Base-by-base conservation (phyloP, 1,139 yeast genomes). In the Chernovozyma sophiae-reginae region DNA sequence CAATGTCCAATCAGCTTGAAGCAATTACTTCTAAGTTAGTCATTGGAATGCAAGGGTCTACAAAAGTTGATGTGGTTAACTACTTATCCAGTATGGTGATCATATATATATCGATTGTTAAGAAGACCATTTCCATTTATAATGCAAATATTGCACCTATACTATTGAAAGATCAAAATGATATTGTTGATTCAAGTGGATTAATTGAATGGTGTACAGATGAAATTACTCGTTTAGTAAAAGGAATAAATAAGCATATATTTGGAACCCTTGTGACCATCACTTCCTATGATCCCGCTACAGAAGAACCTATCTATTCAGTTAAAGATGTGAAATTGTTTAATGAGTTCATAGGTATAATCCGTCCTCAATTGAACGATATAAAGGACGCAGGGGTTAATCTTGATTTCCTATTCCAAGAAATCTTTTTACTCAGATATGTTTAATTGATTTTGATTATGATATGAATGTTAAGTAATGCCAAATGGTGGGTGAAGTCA, bases 351-450 rank as follows among this genome's bases (percentile, higher is more conserved):
- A 62, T 78, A 6, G 58, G 64, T 28, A 69, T 79, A 39, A 62
- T 86, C 45, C 55, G 65, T 46, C 70, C 72, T 30, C 95, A 86
- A 51, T 75, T 84, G 30, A 71, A 69, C 25, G 79, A 76, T 32
- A 61, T 89, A 46, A 80, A 79, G 48, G 58, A 64, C 1, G 79
- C 77, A 10, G 95, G 96, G 0, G 67, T 89, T 36, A 86, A 86
- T 48, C 79, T 86, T 37, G 90, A 77, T 42, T 83, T 75, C 47
- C 55, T 80, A 32, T 63, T 80, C 48, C 79, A 75, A 32, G 58
- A 58, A 28, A 51, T 61, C 19, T 37, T 48, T 19, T 20, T 33
- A 15, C 38, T 37, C n/a, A 29, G 22, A 24, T 34, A 34, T 20
- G 4, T 13, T 13, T 8, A 16, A 16, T 11, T 25, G 33, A 27